These are phyloP conservation scores for Musa itinerans DNA, from an alignment of 176 grass and related monocot genomes.

Conservation along the genomic window DNA sequence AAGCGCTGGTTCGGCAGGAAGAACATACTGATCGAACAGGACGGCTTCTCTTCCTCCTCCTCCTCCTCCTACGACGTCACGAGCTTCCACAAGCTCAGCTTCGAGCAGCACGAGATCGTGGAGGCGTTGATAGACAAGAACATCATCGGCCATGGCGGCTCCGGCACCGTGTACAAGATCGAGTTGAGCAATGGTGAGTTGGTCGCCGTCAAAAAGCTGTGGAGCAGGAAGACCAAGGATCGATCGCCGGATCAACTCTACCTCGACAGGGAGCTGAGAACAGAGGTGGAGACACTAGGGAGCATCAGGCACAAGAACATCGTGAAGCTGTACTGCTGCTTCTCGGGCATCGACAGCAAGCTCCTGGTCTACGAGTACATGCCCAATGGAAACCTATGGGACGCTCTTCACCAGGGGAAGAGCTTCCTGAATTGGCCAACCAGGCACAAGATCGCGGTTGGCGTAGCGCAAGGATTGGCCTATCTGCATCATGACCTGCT, in stretches of 20 bases:
- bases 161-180: conserved; percentile 91
- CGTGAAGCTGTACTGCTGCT: conserved; percentile 96
- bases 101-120: conserved; percentile 87
- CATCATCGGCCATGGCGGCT: conserved; percentile 74
- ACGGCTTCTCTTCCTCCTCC: conserved; percentile 30
- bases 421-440: conserved; percentile 74
- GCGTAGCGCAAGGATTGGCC: conserved; percentile 78
- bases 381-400: conserved; percentile 93
- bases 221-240: conserved; percentile 32
- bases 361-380: conserved; percentile 97
- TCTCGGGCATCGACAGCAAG: conserved; percentile 64
- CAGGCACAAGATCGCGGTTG: conserved; percentile 57
- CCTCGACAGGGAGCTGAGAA: conserved; percentile 58
- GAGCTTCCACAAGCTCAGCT: conserved; percentile 86
- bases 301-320: conserved; percentile 99
- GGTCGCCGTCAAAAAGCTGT: conserved; percentile 85
- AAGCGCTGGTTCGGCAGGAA: conserved; percentile 38
- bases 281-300: conserved; percentile 95
- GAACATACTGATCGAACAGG: conserved; percentile 28
- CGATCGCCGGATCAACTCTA: neutral
- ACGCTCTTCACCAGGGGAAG: conserved; percentile 61
- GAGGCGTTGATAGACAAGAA: conserved; percentile 89
- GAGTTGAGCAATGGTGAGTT: conserved; percentile 60
- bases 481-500: conserved; percentile 89
- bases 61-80: conserved; percentile 70